phyloP scores from a whole-genome alignment of 495 filamentous ascomycete species.

The Penicillium waksmanii region DNA sequence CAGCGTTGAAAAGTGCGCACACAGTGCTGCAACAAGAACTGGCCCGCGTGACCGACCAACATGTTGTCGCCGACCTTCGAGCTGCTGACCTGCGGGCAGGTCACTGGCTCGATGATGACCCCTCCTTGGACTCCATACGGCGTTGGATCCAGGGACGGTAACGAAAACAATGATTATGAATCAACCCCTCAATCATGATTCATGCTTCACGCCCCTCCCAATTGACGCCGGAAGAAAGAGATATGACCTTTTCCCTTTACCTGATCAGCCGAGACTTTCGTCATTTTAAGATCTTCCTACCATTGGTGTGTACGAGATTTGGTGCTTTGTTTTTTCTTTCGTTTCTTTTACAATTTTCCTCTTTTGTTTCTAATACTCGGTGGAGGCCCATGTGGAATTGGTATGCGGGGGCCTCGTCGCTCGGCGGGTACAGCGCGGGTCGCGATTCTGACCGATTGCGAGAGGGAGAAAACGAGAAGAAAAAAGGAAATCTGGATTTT shows the following conservation, averaged over 20 bases:
- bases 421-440: constrained; percentile 28
- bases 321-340: not conserved
- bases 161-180: constrained; percentile 13
- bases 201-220: not conserved
- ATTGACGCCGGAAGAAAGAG: constrained; percentile 1
- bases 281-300: constrained; percentile 1
- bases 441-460: constrained; percentile 16
- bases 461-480: constrained; percentile 4
- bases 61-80: constrained; percentile 66
- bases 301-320: constrained; percentile 8
- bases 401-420: constrained; percentile 4
- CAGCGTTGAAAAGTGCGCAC: constrained; percentile 62
- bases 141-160: constrained; percentile 48
- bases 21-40: constrained; percentile 64
- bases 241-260: not conserved
- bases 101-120: constrained; percentile 77
- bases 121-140: constrained; percentile 49
- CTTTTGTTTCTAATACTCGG: constrained; percentile 11
- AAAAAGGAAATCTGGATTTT: constrained; percentile 23
- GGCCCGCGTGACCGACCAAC: constrained; percentile 66
- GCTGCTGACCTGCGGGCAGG: constrained; percentile 66
- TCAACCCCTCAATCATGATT: not conserved
- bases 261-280: not conserved
- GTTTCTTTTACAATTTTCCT: not conserved
- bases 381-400: constrained; percentile 14